These are phyloP conservation scores for Pythium phragmitis DNA, from an alignment of 352 stramenopile genomes.

Conservation along the genomic window DNA sequence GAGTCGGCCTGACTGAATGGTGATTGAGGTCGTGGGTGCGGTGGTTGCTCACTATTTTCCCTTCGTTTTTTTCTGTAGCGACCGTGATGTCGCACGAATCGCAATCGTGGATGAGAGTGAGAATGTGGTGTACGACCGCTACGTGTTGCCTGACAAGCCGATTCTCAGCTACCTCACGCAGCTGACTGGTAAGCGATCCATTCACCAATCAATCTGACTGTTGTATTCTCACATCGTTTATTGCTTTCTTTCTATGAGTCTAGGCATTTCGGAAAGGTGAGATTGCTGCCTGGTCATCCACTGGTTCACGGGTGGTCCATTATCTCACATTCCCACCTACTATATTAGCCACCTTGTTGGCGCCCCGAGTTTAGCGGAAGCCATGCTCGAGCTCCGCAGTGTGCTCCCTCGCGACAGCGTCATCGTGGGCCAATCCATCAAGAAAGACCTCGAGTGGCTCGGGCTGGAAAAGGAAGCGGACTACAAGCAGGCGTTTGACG, in stretches of 20 bases:
- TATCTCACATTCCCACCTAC: background rate
- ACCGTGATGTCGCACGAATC: constrained; percentile 89
- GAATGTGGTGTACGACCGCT: constrained; percentile 81
- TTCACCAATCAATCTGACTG: background rate
- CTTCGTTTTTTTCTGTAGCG: constrained; percentile 35
- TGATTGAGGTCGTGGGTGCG: too few species aligned
- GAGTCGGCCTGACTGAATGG: constrained; percentile 15
- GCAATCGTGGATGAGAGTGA: constrained; percentile 88
- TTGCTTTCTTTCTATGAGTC: background rate
- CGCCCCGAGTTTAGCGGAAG: constrained; percentile 69
- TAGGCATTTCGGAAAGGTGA: constrained; percentile 74
- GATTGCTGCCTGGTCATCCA: constrained; percentile 1
- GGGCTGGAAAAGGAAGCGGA: constrained; percentile 76
- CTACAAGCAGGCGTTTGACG: constrained; percentile 86
- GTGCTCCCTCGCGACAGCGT: constrained; percentile 82
- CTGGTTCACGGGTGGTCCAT: background rate
- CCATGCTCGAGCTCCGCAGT: constrained; percentile 68
- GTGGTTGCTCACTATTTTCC: background rate
- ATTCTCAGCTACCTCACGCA: constrained; percentile 92
- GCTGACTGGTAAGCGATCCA: constrained; percentile 52
- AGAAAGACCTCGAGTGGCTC: constrained; percentile 93
- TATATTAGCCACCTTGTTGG: constrained; percentile 52
- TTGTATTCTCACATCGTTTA: background rate
- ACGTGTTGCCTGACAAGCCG: constrained; percentile 83
- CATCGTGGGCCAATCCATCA: constrained; percentile 92